A percentile compares a stretch with the other conserved stretches of the same genome.
Evolutionary conservation across 768 basidiomycete species (phyloP).

Genomic region (Suillus variegatus): DNA sequence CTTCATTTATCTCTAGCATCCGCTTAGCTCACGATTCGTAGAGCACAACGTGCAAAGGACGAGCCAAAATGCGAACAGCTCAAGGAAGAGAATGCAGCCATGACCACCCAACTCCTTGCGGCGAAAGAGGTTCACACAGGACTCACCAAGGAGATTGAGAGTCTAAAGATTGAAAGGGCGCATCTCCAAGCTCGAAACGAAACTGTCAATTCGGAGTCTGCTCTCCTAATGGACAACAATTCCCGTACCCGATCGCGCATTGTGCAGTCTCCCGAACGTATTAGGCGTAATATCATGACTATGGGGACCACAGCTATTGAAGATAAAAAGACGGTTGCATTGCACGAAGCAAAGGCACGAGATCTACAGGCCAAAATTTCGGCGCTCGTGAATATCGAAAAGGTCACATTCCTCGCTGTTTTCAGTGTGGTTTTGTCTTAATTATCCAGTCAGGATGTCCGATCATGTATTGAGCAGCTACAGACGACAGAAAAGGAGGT

Average conservation of each 20-base stretch:
- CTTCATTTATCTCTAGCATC: slow-evolving; percentile 1
- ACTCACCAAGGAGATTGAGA: slow-evolving; percentile 65
- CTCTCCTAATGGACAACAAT: slow-evolving; percentile 60
- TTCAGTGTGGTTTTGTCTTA: slow-evolving; percentile 11
- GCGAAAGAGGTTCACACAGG: slow-evolving; percentile 65
- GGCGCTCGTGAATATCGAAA: slow-evolving; percentile 72
- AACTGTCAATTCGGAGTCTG: slow-evolving; percentile 59
- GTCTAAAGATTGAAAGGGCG: slow-evolving; percentile 71
- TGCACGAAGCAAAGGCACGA: slow-evolving; percentile 72
- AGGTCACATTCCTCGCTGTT: slow-evolving; percentile 41
- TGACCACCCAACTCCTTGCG: slow-evolving; percentile 66
- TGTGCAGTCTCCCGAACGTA: slow-evolving; percentile 90
- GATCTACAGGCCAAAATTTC: slow-evolving; percentile 78
- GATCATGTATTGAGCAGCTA: slow-evolving; percentile 73
- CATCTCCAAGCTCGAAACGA: slow-evolving; percentile 68
- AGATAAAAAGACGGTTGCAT: slow-evolving; percentile 66
- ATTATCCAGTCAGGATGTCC: slow-evolving; percentile 56
- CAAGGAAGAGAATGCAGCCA: slow-evolving; percentile 56
- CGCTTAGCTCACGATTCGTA: slow-evolving; percentile 24
- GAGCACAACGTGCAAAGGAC: slow-evolving; percentile 64
- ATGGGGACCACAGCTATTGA: slow-evolving; percentile 69
- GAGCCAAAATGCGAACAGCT: slow-evolving; percentile 68
- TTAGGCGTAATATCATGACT: slow-evolving; percentile 77
- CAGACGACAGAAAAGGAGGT: slow-evolving; percentile 72
- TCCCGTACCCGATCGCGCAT: slow-evolving; percentile 69